phyloP scores from a whole-genome alignment of 257 asterid genomes.

The Petrea volubilis region DNA sequence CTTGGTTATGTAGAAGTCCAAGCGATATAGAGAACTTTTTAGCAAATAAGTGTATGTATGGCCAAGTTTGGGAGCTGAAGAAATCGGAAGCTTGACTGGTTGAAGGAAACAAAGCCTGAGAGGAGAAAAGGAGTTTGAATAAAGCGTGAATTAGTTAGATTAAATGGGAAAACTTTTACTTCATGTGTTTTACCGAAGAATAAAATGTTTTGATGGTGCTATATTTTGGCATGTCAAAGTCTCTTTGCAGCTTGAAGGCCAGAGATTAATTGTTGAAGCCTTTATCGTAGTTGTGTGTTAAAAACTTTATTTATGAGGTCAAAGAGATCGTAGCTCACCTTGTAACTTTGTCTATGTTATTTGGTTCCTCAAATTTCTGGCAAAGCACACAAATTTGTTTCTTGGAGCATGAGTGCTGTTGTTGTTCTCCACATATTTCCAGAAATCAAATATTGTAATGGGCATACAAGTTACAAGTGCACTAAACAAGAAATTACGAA shows the following conservation, averaged over 20 bases:
- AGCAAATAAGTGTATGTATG: constrained; percentile 1
- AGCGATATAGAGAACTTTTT: not conserved
- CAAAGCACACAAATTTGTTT: constrained; percentile 3
- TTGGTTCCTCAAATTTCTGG: constrained; percentile 1
- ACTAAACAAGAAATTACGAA: not conserved
- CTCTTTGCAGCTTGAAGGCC: not conserved
- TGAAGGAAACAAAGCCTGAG: not conserved
- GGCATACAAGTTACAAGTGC: not conserved
- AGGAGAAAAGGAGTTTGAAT: not conserved
- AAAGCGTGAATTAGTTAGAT: constrained; percentile 1
- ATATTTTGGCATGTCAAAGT: constrained; percentile 1
- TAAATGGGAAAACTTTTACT: not conserved
- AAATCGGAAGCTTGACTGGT: not conserved
- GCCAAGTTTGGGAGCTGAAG: constrained; percentile 10
- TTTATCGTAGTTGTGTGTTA: not conserved
- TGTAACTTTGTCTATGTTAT: not conserved
- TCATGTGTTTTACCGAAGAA: not conserved
- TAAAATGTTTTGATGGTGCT: not conserved
- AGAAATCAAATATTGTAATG: not conserved
- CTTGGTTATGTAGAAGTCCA: not conserved
- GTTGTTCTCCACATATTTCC: not conserved
- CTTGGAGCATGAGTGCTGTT: not conserved
- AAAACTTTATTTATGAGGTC: not conserved
- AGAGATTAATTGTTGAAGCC: not conserved
- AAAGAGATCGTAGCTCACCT: not conserved